These are phyloP conservation scores for Aphanomyces astaci DNA, from an alignment of 352 stramenopile genomes.

Conservation along the genomic window DNA sequence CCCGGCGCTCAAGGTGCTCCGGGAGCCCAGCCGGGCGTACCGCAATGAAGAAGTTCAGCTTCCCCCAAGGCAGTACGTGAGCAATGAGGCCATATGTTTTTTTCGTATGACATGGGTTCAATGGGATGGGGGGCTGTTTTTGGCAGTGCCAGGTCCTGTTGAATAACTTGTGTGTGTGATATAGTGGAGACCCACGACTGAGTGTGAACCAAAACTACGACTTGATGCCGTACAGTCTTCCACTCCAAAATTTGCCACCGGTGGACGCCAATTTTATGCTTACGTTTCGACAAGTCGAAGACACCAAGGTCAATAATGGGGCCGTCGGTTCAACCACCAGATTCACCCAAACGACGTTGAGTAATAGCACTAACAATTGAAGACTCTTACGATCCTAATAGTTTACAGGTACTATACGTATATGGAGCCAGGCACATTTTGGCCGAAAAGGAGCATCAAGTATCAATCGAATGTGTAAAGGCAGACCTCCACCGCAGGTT, in stretches of 20 bases:
- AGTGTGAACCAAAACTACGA: slow-evolving; percentile 72
- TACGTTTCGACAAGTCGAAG: background rate
- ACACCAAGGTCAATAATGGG: background rate
- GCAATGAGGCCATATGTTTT: too few species aligned
- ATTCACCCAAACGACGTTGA: too few species aligned
- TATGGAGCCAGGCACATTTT: too few species aligned
- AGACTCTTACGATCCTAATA: too few species aligned
- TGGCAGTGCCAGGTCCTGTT: too few species aligned
- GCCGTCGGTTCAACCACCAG: too few species aligned
- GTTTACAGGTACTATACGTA: too few species aligned
- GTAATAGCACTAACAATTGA: too few species aligned
- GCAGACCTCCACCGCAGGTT: too few species aligned
- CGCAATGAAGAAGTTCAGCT: slow-evolving; percentile 47
- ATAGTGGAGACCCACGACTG: slow-evolving; percentile 52
- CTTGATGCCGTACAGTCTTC: slow-evolving; percentile 69
- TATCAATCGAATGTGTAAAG: too few species aligned
- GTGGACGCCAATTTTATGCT: background rate
- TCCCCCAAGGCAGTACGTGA: slow-evolving; percentile 51
- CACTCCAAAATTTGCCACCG: slow-evolving; percentile 42
- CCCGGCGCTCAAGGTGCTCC: slow-evolving; percentile 36
- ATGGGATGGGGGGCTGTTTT: too few species aligned
- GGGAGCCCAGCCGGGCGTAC: slow-evolving; percentile 38
- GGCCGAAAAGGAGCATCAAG: too few species aligned
- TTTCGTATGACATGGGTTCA: background rate
- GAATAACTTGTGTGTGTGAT: background rate